phyloP scores from a whole-genome alignment of 345 rosid species.

The Bruguiera gymnorhiza region DNA sequence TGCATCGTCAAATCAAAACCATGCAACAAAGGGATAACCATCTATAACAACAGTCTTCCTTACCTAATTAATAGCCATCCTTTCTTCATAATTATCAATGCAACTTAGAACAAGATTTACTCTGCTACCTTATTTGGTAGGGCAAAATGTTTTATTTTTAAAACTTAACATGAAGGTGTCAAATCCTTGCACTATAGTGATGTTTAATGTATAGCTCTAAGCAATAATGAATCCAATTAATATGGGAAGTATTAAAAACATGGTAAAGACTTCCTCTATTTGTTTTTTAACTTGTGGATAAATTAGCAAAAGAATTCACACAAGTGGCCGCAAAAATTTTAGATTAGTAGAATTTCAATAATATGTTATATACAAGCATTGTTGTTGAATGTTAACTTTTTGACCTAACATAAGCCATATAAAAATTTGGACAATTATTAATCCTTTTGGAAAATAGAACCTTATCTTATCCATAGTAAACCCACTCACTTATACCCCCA shows the following conservation, averaged over 20 bases:
- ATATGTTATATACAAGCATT: background rate
- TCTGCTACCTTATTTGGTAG: constrained; percentile 69
- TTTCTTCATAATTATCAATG: constrained; percentile 91
- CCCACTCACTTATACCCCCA: background rate
- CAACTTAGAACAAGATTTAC: constrained; percentile 97
- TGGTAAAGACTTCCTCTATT: background rate
- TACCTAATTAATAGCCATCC: constrained; percentile 99
- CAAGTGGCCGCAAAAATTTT: background rate
- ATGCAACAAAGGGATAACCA: background rate
- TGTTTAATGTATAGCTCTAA: constrained; percentile 89
- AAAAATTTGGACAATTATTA: background rate
- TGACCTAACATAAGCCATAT: background rate
- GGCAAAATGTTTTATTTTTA: constrained; percentile 57
- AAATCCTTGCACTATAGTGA: constrained; percentile 89
- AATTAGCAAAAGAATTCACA: too few relatives aligned
- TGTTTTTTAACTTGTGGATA: constrained; percentile 2
- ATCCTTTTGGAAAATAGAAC: too few relatives aligned
- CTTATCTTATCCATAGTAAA: background rate
- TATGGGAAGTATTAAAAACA: background rate
- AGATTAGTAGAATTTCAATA: background rate
- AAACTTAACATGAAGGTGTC: constrained; percentile 83
- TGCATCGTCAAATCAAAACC: constrained; percentile 5
- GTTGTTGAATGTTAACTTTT: background rate
- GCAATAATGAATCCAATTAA: constrained; percentile 18
- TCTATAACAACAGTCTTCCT: background rate